Evolutionary conservation across 2,329 filamentous ascomycete genomes (phyloP).

Genomic region (Aspergillus costaricaensis): DNA sequence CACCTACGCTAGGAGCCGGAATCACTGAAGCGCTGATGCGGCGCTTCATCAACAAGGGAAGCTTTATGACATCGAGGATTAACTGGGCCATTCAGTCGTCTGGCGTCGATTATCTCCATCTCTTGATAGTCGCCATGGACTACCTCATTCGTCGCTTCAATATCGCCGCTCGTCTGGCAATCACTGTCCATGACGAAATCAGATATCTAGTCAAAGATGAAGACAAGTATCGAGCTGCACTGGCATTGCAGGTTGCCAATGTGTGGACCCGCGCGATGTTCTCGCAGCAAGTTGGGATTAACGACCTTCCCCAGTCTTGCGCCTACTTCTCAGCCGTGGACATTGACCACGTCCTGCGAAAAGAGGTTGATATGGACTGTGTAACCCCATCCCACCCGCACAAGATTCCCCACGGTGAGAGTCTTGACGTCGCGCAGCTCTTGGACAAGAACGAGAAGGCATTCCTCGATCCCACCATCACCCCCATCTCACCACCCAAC

Average conservation of each 20-base stretch:
- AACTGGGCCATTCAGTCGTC: slow-evolving; percentile 99
- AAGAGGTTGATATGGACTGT: slow-evolving; percentile 98
- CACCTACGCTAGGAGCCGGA: slow-evolving; percentile 87
- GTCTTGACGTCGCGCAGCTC: slow-evolving; percentile 76
- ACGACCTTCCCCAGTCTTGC: slow-evolving; percentile 89
- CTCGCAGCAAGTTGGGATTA: slow-evolving; percentile 90
- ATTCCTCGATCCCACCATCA: slow-evolving; percentile 65
- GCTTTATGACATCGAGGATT: slow-evolving; percentile 93
- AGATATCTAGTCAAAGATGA: slow-evolving; percentile 83
- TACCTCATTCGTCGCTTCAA: slow-evolving; percentile 85
- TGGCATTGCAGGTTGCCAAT: slow-evolving; percentile 92
- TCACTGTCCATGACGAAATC: slow-evolving; percentile 98
- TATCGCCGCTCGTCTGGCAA: slow-evolving; percentile 78
- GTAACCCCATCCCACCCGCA: slow-evolving; percentile 82
- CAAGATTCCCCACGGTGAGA: slow-evolving; percentile 81
- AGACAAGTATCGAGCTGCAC: slow-evolving; percentile 84
- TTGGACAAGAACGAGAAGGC: slow-evolving; percentile 72
- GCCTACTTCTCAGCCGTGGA: slow-evolving; percentile 96
- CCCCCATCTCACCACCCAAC: slow-evolving; percentile 59
- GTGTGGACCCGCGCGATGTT: slow-evolving; percentile 98
- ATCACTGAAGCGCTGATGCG: slow-evolving; percentile 95
- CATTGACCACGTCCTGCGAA: slow-evolving; percentile 91
- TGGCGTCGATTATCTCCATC: slow-evolving; percentile 93
- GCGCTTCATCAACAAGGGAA: slow-evolving; percentile 81
- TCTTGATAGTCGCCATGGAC: slow-evolving; percentile 92